Base-by-base conservation (phyloP, 345 rosid species). In the Lagerstroemia speciosa region DNA sequence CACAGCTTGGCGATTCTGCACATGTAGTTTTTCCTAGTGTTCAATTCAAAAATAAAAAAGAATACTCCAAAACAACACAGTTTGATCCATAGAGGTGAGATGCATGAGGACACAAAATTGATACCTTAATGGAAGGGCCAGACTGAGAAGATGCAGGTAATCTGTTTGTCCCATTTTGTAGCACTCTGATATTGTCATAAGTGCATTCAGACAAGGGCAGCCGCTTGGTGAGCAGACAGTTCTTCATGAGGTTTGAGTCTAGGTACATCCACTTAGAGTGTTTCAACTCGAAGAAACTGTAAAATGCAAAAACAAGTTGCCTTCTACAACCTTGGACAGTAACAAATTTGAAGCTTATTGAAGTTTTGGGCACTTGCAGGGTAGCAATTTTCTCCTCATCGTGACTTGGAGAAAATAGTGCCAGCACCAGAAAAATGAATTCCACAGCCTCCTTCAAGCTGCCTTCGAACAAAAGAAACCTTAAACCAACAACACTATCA, bases 391-490 rank as follows among this genome's bases (percentile, higher is more conserved):
- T 83, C 68, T 73, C 77, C 69, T 67, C 88, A 70, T 81, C 84
- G 67, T 64, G 66, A 64, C 87, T 74, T 76, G 73, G 83, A 80
- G 72, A 64, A 67, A 87, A 84, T 66, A 82, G 74, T 29, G 69
- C 65, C 67, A 94, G 80, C 74, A 94, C 82, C 40, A 77, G 72
- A 77, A 85, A 78, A 62, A 85, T 82, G 78, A 80, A 74, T 63
- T 79, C 86, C 68, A 94, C 66, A 71, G 87, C 93, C 72, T 85
- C 78, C 76, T 82, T 79, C 85, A 94, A 81, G 74, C 84, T 85
- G 71, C 96, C 97, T 85, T 94, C 92, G 81, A 91, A 89, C 69
- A 78, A 33, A 11, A 89, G 78, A 76, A 85, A 76, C 83, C 88
- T 84, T 75, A 91, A 72, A 57, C 99, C 98, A 80, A 75, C 88